These are phyloP conservation scores for Cercospora nicotianae DNA, from an alignment of 2,329 filamentous ascomycete species.

Conservation along the genomic window DNA sequence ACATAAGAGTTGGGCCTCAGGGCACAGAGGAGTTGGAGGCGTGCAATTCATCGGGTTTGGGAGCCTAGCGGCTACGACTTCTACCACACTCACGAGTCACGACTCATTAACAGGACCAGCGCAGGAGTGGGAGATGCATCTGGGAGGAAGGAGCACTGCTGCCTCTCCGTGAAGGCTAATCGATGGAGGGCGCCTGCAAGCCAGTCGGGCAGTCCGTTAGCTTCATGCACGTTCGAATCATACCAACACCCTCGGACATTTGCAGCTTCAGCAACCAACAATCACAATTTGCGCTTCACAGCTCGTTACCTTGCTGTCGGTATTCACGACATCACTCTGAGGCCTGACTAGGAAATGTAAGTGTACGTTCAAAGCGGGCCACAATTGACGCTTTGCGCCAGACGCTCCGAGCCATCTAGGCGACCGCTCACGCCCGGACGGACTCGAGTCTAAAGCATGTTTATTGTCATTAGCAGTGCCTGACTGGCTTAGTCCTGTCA, in stretches of 20 bases:
- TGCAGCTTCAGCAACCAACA: conserved; percentile 13
- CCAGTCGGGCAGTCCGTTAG: conserved; percentile 14
- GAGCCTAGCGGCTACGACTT: conserved; percentile 10
- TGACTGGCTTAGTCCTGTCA: conserved; percentile 2
- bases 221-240: conserved; percentile 14
- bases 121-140: background rate
- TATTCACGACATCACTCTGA: conserved; percentile 11
- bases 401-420: conserved; percentile 6
- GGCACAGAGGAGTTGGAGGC: conserved; percentile 5
- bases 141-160: background rate
- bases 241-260: background rate
- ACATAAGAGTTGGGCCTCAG: background rate
- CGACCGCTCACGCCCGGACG: conserved; percentile 2
- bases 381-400: conserved; percentile 11
- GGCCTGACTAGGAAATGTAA: background rate
- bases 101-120: background rate
- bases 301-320: conserved; percentile 24
- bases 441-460: conserved; percentile 6
- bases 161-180: background rate
- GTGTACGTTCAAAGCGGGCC: conserved; percentile 6
- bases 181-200: background rate
- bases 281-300: conserved; percentile 21
- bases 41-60: background rate
- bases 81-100: background rate
- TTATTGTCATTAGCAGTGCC: background rate